phyloP scores from a whole-genome alignment of 345 rosid genomes.

The Ceriops tagal region DNA sequence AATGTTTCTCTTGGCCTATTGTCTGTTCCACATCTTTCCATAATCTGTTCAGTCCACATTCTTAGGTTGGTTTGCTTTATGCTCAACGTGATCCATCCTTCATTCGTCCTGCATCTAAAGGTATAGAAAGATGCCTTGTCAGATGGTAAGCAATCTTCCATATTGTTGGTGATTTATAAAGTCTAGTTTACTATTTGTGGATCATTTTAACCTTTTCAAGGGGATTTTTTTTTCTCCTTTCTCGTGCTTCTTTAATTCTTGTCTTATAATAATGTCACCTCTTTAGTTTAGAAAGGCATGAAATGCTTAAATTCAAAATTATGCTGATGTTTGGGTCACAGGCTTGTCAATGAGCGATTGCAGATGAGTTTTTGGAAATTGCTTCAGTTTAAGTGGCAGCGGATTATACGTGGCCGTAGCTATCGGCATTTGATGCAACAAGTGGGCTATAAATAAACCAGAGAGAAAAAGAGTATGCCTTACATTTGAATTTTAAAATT shows the following conservation, averaged over 20 bases:
- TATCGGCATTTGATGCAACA: constrained; percentile 90
- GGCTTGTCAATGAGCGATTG: constrained; percentile 78
- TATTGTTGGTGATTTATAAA: background rate
- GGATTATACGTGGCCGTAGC: constrained; percentile 70
- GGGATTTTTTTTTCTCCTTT: no score
- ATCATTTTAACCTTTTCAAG: background rate
- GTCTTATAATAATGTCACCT: background rate
- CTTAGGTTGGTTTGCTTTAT: constrained; percentile 83
- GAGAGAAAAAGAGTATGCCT: constrained; percentile 21
- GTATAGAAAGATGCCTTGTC: constrained; percentile 77
- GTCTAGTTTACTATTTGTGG: background rate
- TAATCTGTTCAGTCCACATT: constrained; percentile 1
- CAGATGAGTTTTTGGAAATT: constrained; percentile 46
- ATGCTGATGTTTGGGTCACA: constrained; percentile 30
- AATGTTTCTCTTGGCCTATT: background rate
- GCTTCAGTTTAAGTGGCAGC: constrained; percentile 63
- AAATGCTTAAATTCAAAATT: constrained; percentile 1
- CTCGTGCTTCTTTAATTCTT: no score
- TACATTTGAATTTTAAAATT: background rate
- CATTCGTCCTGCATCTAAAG: constrained; percentile 79
- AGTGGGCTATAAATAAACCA: constrained; percentile 38
- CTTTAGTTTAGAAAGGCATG: background rate
- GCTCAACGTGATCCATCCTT: constrained; percentile 85
- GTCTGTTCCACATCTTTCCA: background rate
- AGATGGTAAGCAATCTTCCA: constrained; percentile 61